Conservation (phyloP, 179 eudicot species). For the Beta macrorhiza region DNA sequence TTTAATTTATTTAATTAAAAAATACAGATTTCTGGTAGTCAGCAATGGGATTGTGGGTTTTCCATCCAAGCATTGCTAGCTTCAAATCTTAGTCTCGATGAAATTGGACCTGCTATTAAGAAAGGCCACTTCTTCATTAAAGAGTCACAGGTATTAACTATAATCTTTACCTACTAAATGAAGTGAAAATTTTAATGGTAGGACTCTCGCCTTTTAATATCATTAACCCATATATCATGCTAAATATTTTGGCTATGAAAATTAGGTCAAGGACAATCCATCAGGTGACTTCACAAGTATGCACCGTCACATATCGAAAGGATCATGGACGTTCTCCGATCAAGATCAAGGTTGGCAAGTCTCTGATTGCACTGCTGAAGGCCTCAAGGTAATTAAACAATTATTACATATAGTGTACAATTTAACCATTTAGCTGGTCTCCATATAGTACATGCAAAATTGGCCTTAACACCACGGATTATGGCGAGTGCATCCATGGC, state of each 20-base stretch:
- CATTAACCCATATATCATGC: too few species aligned
- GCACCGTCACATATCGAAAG: conserved; percentile 55
- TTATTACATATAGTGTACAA: too few species aligned
- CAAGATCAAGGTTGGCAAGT: conserved; percentile 75
- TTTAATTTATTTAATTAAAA: too few species aligned
- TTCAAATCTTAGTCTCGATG: conserved; percentile 36
- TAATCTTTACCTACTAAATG: not conserved
- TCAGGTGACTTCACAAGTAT: conserved; percentile 33
- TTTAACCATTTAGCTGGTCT: too few species aligned
- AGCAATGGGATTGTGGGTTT: conserved; percentile 63
- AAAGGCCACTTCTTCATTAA: conserved; percentile 54
- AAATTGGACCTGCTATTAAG: conserved; percentile 42
- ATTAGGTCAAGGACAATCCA: conserved; percentile 17
- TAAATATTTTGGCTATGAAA: not conserved
- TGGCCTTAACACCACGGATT: too few species aligned
- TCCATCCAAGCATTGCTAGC: conserved; percentile 53
- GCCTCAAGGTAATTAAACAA: conserved; percentile 38
- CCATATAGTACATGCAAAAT: too few species aligned
- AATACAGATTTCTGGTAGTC: conserved; percentile 63
- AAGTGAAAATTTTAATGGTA: not conserved
- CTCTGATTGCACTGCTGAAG: conserved; percentile 66
- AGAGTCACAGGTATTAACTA: conserved; percentile 46
- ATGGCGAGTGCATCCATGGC: too few species aligned
- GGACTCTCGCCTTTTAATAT: too few species aligned
- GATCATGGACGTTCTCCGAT: conserved; percentile 61